phyloP scores from a whole-genome alignment of 129 eudicot genomes.

The Flaveria linearis region DNA sequence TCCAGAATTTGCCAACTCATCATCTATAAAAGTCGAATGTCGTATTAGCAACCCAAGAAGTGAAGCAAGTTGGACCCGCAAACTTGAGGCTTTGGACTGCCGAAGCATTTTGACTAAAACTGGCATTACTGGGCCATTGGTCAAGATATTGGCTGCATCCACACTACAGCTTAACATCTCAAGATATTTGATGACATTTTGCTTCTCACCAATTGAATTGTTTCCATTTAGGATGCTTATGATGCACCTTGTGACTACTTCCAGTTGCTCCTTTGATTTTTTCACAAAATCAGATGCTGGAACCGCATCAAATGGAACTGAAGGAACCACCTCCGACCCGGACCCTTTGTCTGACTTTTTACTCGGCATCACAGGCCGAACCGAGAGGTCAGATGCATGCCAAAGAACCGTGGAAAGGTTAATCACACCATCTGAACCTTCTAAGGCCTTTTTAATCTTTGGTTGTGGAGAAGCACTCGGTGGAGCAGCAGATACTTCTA shows the following conservation, averaged over 20 bases:
- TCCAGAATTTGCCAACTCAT: slow-evolving; percentile 87
- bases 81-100: slow-evolving; percentile 79
- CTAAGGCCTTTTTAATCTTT: slow-evolving; percentile 47
- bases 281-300: slow-evolving; percentile 69
- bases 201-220: slow-evolving; percentile 72
- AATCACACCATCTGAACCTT: slow-evolving; percentile 41
- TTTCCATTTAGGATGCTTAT: slow-evolving; percentile 63
- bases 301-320: slow-evolving; percentile 75
- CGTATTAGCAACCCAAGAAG: slow-evolving; percentile 87
- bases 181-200: slow-evolving; percentile 76
- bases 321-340: slow-evolving; percentile 55
- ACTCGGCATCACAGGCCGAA: slow-evolving; percentile 98
- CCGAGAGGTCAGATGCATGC: slow-evolving; percentile 98
- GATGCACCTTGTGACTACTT: slow-evolving; percentile 52
- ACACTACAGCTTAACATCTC: slow-evolving; percentile 80
- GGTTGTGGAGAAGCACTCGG: slow-evolving; percentile 70
- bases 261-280: slow-evolving; percentile 68
- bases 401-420: slow-evolving; percentile 72
- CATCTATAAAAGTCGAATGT: slow-evolving; percentile 78
- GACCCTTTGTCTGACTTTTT: slow-evolving; percentile 75
- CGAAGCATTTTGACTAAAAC: slow-evolving; percentile 84
- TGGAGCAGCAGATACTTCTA: slow-evolving; percentile 61
- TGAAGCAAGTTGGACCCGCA: slow-evolving; percentile 85
- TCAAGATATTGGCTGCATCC: slow-evolving; percentile 90
- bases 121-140: slow-evolving; percentile 86